Conservation (phyloP, 306 rosid species). For the Rubus parviflorus region DNA sequence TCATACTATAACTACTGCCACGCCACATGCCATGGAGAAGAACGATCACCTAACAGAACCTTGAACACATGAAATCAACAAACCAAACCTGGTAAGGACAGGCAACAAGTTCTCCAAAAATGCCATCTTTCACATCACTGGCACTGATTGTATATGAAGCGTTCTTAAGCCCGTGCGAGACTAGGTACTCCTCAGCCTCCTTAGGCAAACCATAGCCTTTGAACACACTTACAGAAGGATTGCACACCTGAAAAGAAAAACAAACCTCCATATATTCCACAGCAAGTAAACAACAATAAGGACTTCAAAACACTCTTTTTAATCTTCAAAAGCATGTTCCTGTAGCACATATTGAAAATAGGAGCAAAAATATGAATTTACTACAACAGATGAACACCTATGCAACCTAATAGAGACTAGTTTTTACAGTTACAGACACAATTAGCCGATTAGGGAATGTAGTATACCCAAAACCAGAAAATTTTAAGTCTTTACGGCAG, state of each 20-base stretch:
- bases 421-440: neutral
- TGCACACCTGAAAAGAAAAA: slow-evolving; percentile 43
- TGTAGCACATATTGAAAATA: neutral
- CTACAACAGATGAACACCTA: neutral
- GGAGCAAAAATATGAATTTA: neutral
- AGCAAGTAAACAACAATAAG: neutral
- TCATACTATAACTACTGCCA: neutral
- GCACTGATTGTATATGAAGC: slow-evolving; percentile 65
- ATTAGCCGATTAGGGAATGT: neutral
- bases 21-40: neutral
- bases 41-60: neutral
- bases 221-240: slow-evolving; percentile 50
- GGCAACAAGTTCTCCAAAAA: slow-evolving; percentile 57
- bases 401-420: neutral
- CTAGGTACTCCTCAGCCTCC: slow-evolving; percentile 60
- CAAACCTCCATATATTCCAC: neutral
- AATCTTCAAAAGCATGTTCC: neutral
- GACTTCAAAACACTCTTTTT: neutral
- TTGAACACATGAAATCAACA: slow-evolving; percentile 8
- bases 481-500: neutral
- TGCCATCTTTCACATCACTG: slow-evolving; percentile 44
- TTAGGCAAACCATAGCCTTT: slow-evolving; percentile 68
- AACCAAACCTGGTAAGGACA: slow-evolving; percentile 77
- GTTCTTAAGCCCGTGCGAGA: slow-evolving; percentile 64
- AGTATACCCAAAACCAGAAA: neutral